Base-by-base conservation (phyloP, 2,329 filamentous ascomycete species). In the Myriangium duriaei region DNA sequence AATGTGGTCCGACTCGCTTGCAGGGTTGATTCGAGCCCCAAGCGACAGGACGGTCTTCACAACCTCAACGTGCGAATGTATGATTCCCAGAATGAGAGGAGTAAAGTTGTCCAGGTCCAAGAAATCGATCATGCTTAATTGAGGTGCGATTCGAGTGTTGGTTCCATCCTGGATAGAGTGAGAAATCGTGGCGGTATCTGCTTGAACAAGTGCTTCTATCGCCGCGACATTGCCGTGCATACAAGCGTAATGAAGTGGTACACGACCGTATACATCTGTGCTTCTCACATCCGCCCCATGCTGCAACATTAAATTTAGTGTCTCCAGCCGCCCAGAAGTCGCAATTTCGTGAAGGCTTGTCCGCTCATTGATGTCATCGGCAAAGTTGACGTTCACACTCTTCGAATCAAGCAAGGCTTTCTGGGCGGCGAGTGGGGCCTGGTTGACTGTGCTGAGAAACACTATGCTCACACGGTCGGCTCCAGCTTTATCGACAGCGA, bases 21-120 rank as follows among this genome's bases (percentile, higher is more conserved):
- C 70, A 0, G 87, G 86, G 48, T 95, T 83, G 44, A 96, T 78
- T 12, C 85, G 73, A n/a, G 88, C 86, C 37, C 81, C 80, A 49
- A 74, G 76, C 17, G 72, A 68, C 14, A 98, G 73, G 30, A 98
- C 69, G 37, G 76, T 72, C 54, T 84, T 71, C 2, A 93, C 86
- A 54, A 85, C 93, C 34, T 76, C 71, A 13, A 88, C 65, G 44
- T 91, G 79, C 15, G 81, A 79, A 52, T 92, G 86, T 37, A 94
- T 87, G 45, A 96, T 95, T 30, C 85, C 81, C 59, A 96, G 91
- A 41, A 98, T 91, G 32, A 98, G 65, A 1, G 91, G 87, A 0
- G 88, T 96, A 57, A 94, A 98, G 59, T 94, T 95, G 62, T 98
- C 88, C 54, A 96, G 83, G 53, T 98, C 91, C 54, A 87, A 87